Evolutionary conservation across 495 filamentous ascomycete species (phyloP).

Genomic region (Lasiosphaeriaceae sp.): DNA sequence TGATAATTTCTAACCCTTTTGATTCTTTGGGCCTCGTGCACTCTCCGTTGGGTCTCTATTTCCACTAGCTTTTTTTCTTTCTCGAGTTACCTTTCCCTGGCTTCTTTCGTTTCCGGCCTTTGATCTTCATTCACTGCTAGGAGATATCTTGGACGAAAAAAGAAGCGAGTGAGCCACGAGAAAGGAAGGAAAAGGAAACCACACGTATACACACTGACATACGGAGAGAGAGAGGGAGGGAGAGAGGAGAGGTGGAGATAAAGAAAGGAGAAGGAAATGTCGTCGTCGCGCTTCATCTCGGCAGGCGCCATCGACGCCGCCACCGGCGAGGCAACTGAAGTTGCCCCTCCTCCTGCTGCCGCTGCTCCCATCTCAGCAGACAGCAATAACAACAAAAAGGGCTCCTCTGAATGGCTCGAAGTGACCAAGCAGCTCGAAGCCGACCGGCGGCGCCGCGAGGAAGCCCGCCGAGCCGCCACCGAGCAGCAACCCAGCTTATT

Average conservation of each 20-base stretch:
- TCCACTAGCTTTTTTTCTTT: too few species aligned
- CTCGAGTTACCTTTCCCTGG: too few species aligned
- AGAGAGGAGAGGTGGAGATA: neutral
- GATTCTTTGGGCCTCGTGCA: too few species aligned
- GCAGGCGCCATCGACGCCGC: slow-evolving; percentile 70
- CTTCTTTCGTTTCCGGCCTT: too few species aligned
- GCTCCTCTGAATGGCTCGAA: slow-evolving; percentile 55
- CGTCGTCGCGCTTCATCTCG: slow-evolving; percentile 89
- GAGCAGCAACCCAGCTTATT: slow-evolving; percentile 67
- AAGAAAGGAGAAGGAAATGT: slow-evolving; percentile 45
- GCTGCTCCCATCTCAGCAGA: neutral
- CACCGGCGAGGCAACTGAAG: slow-evolving; percentile 21
- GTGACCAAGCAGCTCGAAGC: slow-evolving; percentile 79
- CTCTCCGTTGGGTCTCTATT: too few species aligned
- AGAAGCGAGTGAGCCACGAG: too few species aligned
- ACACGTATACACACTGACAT: too few species aligned
- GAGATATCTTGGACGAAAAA: too few species aligned
- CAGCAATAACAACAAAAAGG: slow-evolving; percentile 9
- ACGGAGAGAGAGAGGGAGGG: neutral
- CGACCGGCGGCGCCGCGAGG: slow-evolving; percentile 52
- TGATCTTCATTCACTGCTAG: too few species aligned
- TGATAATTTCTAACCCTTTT: too few species aligned
- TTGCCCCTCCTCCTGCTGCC: neutral
- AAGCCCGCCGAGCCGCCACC: slow-evolving; percentile 42
- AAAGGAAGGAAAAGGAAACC: too few species aligned